Evolutionary conservation across 768 basidiomycete species (phyloP), one percentile per base, ranked within the genome.

Genomic region (Pholiota microspora): DNA sequence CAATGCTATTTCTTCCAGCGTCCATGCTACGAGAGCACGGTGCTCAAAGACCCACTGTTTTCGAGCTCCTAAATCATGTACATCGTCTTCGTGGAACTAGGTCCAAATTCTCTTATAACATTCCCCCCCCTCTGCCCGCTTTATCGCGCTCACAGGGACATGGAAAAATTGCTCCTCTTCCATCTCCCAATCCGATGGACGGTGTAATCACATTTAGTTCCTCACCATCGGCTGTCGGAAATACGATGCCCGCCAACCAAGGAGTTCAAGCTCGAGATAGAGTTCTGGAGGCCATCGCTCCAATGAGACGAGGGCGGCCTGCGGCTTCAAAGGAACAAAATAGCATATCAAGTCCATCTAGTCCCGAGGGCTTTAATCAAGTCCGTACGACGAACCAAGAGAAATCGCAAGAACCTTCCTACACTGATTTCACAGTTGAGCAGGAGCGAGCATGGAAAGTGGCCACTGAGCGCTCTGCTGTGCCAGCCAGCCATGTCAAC

Each of bases 1-100:
- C 47, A 59, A 51, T 13, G 50, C 21, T 54, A 16, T 52, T 42
- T 42, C 9, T n/a, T 3, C 21, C 62, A 98, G 94, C 78, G 0
- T 92, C 91, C 4, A 97, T 97, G 92, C 81, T 99, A 23, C 85
- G 88, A 47, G 97, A 98, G 65, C 88, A 94, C 58, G 93, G 95
- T 2, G 67, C 83, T 2, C 87, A 91, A 60, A 81, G 97, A 13
- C 97, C 96, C 8, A 82, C 84, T 12, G 88, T 92, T 13, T 98
- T 95, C 62, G 92, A 97, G 62, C 71, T 96, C 12, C 84, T 98
- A 40, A 74, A 79, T 44, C 81, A 83, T 55, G 91, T 95, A 1
- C 97, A 98, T 72, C 78, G 79, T 27, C 80, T 97, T 62, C 87
- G 95, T 18, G 93, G 94, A 9, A 93, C 93, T 0, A 89, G 84